Base-by-base conservation (phyloP, 2,329 filamentous ascomycete species). In the Periconia sp. region DNA sequence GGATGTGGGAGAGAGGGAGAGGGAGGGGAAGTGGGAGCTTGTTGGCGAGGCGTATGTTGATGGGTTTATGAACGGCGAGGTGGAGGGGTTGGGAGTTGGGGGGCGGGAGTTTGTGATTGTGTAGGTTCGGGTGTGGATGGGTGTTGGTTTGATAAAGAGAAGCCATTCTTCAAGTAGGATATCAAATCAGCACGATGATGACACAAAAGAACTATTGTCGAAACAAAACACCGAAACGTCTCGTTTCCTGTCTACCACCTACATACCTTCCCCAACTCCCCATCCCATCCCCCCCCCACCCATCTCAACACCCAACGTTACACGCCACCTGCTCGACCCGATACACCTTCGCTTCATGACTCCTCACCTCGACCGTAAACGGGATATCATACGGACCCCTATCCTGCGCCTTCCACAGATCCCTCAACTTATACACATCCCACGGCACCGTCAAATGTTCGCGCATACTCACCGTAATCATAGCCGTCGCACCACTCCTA, bases 21-120 rank as follows among this genome's bases (percentile, higher is more conserved):
- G 1, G 52, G 47, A 46, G 57, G 33, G 69, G 14, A 55, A 53
- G 1, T 71, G 62, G 62, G 54, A 60, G 23, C 59, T 70, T 8
- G 55, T 71, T 17, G 69, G 69, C 1, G 69, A 71, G 41, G 64
- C 53, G 8, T 70, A 70, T 45, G 52, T 64, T 15, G 49, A 69
- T 49, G 60, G 61, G 11, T 58, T 56, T n/a, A 70, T 71, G 69
- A 63, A 65, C 31, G 66, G 68, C 11, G 62, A 71, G 46, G 49
- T 60, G 19, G 50, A 55, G 13, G 40, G 57, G n/a, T 15, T 62
- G n/a, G n/a, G n/a, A n/a, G 13, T 59, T 59, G 41, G 55, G 41
- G 47, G 58, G 56, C 8, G 23, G 23, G n/a, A n/a, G n/a, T n/a
- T n/a, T n/a, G n/a, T n/a, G n/a, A n/a, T n/a, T n/a, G n/a, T n/a